These are phyloP conservation scores for Teunomyces kruisii DNA, from an alignment of 805 yeast genomes.

Conservation along the genomic window DNA sequence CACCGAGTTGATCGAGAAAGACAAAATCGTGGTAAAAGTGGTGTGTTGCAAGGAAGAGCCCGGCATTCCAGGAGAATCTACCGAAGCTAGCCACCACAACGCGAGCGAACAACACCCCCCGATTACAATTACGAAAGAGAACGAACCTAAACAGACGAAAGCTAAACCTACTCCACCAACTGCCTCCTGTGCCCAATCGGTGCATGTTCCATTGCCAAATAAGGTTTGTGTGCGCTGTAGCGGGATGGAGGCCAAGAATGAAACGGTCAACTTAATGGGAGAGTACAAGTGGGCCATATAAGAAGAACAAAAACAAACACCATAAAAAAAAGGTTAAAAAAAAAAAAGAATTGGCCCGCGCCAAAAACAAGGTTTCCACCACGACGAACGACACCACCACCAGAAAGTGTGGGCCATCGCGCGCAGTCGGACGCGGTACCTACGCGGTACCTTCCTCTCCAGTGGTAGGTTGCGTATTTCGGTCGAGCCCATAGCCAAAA, in stretches of 20 bases:
- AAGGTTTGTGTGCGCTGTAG: constrained; percentile 1
- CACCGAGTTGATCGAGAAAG: neutral
- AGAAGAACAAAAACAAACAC: neutral
- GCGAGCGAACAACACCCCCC: neutral
- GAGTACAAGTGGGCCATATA: constrained; percentile 29
- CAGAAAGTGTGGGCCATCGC: no score
- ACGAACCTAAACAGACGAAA: neutral
- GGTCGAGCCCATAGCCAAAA: no score
- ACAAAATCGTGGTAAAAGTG: neutral
- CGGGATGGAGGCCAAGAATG: constrained; percentile 1
- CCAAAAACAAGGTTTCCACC: no score
- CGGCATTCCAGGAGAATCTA: neutral
- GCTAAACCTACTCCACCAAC: neutral
- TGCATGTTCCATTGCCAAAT: neutral
- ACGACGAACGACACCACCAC: no score
- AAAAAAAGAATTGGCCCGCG: no score
- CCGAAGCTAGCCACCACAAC: neutral
- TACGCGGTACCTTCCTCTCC: no score
- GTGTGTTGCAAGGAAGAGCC: constrained; percentile 1
- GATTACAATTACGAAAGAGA: neutral
- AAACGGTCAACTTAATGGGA: constrained; percentile 28
- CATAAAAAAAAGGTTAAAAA: no score
- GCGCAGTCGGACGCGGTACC: no score
- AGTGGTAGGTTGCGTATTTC: no score
- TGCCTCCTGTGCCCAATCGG: neutral